These are phyloP conservation scores for Pestalotiopsis sp. DNA, from an alignment of 2,329 filamentous ascomycete species.

Conservation along the genomic window DNA sequence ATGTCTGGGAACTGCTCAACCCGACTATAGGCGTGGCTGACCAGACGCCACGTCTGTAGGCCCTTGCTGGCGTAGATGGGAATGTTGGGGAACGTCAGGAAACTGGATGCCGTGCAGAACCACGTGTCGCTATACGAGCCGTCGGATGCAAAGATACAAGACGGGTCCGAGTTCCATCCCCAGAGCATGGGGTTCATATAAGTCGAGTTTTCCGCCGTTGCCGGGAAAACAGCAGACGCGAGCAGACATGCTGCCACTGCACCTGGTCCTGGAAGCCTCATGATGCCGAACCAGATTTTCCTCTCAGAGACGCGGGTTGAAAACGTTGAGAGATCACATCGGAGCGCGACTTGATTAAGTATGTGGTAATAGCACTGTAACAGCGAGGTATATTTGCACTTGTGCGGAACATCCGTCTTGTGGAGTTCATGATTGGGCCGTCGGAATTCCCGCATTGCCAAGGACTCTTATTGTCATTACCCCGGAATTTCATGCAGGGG, in stretches of 20 bases:
- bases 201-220: background rate
- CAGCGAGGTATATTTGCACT: background rate
- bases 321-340: background rate
- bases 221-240: background rate
- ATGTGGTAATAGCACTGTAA: background rate
- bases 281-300: background rate
- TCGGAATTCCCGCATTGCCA: background rate
- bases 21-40: constrained; percentile 36
- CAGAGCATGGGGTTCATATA: constrained; percentile 45
- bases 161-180: constrained; percentile 51
- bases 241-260: background rate
- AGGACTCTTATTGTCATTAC: too few relatives aligned
- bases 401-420: background rate
- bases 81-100: constrained; percentile 52
- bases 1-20: constrained; percentile 40
- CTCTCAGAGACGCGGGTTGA: background rate
- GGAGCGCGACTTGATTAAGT: background rate
- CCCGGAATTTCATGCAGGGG: too few relatives aligned
- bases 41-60: constrained; percentile 49
- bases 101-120: constrained; percentile 53
- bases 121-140: constrained; percentile 42
- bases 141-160: constrained; percentile 36
- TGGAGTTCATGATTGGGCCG: background rate
- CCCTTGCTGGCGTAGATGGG: constrained; percentile 53
- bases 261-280: background rate